phyloP scores from a whole-genome alignment of 176 grass and related monocot genomes.

The Chrysopogon serrulatus region DNA sequence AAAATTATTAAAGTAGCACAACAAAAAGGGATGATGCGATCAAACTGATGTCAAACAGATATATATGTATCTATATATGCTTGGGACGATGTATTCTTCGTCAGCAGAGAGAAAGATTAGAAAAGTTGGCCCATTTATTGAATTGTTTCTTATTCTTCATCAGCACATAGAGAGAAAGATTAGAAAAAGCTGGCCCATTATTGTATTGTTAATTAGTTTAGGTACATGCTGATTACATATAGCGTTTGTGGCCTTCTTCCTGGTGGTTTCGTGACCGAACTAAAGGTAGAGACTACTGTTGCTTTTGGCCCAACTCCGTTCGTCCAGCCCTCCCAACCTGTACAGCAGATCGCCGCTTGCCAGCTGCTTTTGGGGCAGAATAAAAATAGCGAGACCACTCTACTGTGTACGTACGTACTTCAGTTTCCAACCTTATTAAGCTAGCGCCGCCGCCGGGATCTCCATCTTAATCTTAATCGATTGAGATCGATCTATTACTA shows the following conservation, averaged over 20 bases:
- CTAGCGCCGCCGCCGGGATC: background rate
- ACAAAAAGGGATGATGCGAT: background rate
- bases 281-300: conserved; percentile 11
- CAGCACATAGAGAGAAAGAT: background rate
- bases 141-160: background rate
- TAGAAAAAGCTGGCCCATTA: background rate
- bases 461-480: too few relatives aligned
- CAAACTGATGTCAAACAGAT: background rate
- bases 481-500: too few relatives aligned
- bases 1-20: background rate
- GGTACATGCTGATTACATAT: too few relatives aligned
- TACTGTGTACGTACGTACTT: background rate
- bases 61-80: background rate
- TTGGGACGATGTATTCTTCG: background rate
- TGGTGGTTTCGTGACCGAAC: conserved; percentile 40
- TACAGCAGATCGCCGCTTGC: conserved; percentile 5
- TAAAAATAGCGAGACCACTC: background rate
- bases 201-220: background rate
- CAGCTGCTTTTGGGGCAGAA: conserved; percentile 24
- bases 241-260: background rate
- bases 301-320: conserved; percentile 23
- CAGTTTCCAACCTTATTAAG: background rate
- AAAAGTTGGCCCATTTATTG: background rate
- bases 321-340: background rate
- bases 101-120: background rate